A percentile compares a stretch with the other conserved stretches of the same genome.
These are phyloP conservation scores for Bigelowiella natans DNA, from an alignment of 78 protist genomes.

Conservation along the genomic window DNA sequence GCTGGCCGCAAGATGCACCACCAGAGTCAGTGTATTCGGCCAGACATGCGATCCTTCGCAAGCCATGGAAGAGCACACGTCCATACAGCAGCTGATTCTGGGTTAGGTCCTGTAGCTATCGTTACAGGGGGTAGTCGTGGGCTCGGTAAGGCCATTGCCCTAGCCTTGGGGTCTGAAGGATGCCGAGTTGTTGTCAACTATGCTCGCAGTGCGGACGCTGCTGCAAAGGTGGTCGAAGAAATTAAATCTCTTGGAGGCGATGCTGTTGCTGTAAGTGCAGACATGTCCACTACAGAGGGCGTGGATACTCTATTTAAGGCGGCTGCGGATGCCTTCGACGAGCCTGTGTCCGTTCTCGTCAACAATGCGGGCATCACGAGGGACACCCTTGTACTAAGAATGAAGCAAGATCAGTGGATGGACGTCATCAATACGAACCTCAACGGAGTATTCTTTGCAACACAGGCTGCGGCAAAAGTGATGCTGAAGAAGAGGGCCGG, in stretches of 20 bases:
- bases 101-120: too few species aligned
- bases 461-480: constrained; percentile 11
- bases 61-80: too few species aligned
- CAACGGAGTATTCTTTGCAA: background rate
- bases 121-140: constrained; percentile 24
- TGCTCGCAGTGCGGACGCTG: background rate
- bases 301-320: background rate
- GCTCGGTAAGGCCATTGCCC: background rate
- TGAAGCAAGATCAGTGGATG: background rate
- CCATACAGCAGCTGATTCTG: too few species aligned
- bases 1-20: too few species aligned
- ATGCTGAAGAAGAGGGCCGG: background rate
- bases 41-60: too few species aligned
- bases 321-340: background rate
- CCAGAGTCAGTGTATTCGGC: too few species aligned
- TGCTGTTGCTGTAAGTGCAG: constrained; percentile 16
- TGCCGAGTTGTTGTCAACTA: constrained; percentile 26
- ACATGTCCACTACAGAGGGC: background rate
- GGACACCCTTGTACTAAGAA: constrained; percentile 14
- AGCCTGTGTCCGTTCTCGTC: constrained; percentile 9
- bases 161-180: background rate
- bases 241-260: background rate
- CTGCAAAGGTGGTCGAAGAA: background rate
- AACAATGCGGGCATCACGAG: constrained; percentile 23
- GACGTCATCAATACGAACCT: constrained; percentile 4